Evolutionary conservation across 345 rosid genomes (phyloP).

Genomic region (Punica granatum): DNA sequence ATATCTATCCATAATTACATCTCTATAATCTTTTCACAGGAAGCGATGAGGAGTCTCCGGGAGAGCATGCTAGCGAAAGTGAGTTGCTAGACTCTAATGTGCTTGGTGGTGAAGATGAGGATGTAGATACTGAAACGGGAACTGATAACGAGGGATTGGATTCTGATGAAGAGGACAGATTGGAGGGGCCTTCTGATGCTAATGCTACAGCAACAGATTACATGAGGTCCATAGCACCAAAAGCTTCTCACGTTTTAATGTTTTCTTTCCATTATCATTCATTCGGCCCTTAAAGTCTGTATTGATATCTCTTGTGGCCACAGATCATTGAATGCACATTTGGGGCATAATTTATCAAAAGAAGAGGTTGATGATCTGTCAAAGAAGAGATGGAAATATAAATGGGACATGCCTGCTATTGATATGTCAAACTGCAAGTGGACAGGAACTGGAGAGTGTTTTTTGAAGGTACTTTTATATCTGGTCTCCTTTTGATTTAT

Average conservation of each 20-base stretch:
- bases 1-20: background rate
- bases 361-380: constrained; percentile 44
- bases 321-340: constrained; percentile 67
- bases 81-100: background rate
- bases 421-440: constrained; percentile 66
- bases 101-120: background rate
- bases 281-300: background rate
- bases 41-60: constrained; percentile 21
- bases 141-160: background rate
- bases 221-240: constrained; percentile 5
- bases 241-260: background rate
- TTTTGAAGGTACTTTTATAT: constrained; percentile 42
- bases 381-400: constrained; percentile 54
- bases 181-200: background rate
- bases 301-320: background rate
- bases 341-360: constrained; percentile 48
- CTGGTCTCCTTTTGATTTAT: background rate
- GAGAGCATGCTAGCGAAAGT: constrained; percentile 8
- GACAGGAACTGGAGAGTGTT: constrained; percentile 59
- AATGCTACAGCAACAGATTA: background rate
- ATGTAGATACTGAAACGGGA: constrained; percentile 5
- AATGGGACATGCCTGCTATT: constrained; percentile 63
- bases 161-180: constrained; percentile 8
- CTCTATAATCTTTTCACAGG: constrained; percentile 13
- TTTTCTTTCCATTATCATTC: constrained; percentile 1